phyloP scores from a whole-genome alignment of 2,329 filamentous ascomycete genomes.

The Colletotrichum lini region DNA sequence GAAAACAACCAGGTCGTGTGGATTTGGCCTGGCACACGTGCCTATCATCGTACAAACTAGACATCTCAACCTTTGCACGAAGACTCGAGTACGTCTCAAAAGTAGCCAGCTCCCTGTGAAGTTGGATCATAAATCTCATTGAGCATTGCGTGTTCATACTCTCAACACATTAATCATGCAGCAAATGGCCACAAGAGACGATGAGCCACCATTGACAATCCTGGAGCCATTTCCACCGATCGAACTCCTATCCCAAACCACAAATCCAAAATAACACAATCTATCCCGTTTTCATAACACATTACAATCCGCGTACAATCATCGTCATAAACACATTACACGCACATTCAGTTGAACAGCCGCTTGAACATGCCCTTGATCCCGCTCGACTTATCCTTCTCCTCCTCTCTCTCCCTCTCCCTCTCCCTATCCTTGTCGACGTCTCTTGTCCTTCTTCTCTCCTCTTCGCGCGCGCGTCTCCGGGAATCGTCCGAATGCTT shows the following conservation, averaged over 20 bases:
- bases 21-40: background rate
- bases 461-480: slow-evolving; percentile 49
- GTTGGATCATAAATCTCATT: background rate
- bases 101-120: no score
- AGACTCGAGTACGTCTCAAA: background rate
- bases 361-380: slow-evolving; percentile 56
- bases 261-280: background rate
- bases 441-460: slow-evolving; percentile 41
- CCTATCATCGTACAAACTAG: background rate
- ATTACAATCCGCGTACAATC: slow-evolving; percentile 53
- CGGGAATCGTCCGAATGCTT: slow-evolving; percentile 50
- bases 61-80: background rate
- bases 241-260: background rate
- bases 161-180: slow-evolving; percentile 22
- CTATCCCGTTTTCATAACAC: slow-evolving; percentile 2
- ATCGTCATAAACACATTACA: slow-evolving; percentile 39
- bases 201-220: slow-evolving; percentile 7
- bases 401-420: slow-evolving; percentile 38
- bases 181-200: slow-evolving; percentile 10
- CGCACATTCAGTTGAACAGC: slow-evolving; percentile 50
- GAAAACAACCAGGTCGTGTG: background rate
- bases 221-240: background rate
- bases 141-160: slow-evolving; percentile 10
- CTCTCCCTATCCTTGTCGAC: slow-evolving; percentile 35
- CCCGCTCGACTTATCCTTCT: slow-evolving; percentile 50